Percentiles rank a stretch among this genome's conserved stretches.
These are phyloP conservation scores for Coemansia sp. DNA, from an alignment of 192 early-diverging fungal species.

Conservation along the genomic window DNA sequence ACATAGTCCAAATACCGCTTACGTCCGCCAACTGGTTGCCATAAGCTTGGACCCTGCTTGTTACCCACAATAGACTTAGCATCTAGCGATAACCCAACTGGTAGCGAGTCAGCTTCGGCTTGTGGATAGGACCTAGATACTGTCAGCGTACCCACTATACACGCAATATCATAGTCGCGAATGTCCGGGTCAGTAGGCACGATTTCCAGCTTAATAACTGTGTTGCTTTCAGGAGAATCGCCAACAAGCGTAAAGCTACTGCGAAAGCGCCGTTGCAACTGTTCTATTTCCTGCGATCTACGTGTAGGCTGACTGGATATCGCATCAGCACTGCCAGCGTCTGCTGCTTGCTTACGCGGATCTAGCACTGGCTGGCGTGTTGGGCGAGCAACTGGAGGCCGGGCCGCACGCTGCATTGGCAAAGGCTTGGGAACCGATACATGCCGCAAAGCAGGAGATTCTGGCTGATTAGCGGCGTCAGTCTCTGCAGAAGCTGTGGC, in stretches of 20 bases:
- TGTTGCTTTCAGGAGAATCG: slow-evolving; percentile 10
- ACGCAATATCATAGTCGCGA: slow-evolving; percentile 20
- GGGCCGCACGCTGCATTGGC: slow-evolving; percentile 5
- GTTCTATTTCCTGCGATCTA: slow-evolving; percentile 27
- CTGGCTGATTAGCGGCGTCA: neutral
- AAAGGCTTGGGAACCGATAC: slow-evolving; percentile 1
- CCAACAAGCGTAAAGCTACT: slow-evolving; percentile 18
- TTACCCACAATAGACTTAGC: slow-evolving; percentile 25
- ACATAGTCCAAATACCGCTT: slow-evolving; percentile 24
- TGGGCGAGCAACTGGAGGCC: slow-evolving; percentile 33
- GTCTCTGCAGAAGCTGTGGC: no score
- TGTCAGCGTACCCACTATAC: slow-evolving; percentile 18
- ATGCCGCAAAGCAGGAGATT: neutral
- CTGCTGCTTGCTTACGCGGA: neutral
- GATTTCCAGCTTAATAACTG: slow-evolving; percentile 24
- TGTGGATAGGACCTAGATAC: slow-evolving; percentile 25
- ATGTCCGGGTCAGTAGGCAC: slow-evolving; percentile 45
- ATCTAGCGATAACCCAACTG: slow-evolving; percentile 20
- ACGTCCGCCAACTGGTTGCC: slow-evolving; percentile 23
- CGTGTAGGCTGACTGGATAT: slow-evolving; percentile 3
- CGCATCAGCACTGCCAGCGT: neutral
- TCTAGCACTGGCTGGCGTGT: slow-evolving; percentile 1
- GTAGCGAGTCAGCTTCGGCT: slow-evolving; percentile 10
- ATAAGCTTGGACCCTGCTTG: slow-evolving; percentile 35
- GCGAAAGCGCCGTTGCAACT: slow-evolving; percentile 52